Conservation (phyloP, 2,329 filamentous ascomycete genomes). For the Xylaria sp. region DNA sequence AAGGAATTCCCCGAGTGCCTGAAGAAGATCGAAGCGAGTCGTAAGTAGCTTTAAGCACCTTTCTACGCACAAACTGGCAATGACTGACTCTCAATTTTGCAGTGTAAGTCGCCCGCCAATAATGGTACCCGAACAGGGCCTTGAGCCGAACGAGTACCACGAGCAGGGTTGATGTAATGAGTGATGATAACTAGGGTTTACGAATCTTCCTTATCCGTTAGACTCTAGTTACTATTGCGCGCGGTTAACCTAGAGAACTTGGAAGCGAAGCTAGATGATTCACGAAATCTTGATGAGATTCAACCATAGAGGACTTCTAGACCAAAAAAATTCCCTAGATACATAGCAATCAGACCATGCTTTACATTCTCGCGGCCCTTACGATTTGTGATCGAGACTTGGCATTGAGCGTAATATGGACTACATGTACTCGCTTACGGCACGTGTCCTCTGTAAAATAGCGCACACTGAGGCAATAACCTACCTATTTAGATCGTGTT, state of each 20-base stretch:
- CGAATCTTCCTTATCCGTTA: constrained; percentile 29
- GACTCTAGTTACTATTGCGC: constrained; percentile 31
- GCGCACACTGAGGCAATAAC: neutral
- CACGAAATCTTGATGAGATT: constrained; percentile 9
- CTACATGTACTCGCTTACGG: neutral
- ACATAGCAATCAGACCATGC: neutral
- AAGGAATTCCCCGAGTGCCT: constrained; percentile 54
- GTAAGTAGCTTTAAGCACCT: neutral
- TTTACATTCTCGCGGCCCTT: neutral
- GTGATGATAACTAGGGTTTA: constrained; percentile 37
- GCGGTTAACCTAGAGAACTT: constrained; percentile 9
- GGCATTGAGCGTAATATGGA: neutral
- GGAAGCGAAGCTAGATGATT: constrained; percentile 27
- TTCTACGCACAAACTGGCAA: neutral
- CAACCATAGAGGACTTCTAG: constrained; percentile 31
- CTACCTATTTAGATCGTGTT: neutral
- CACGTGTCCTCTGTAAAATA: neutral
- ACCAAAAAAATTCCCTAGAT: constrained; percentile 27
- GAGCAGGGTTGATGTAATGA: constrained; percentile 36
- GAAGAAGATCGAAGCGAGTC: constrained; percentile 51
- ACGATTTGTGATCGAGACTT: neutral
- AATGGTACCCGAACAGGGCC: constrained; percentile 19
- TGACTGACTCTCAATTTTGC: neutral
- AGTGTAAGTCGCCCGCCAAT: constrained; percentile 44
- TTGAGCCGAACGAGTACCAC: constrained; percentile 11